Conservation (phyloP, 495 filamentous ascomycete genomes). For the Acidiella bohemica region DNA sequence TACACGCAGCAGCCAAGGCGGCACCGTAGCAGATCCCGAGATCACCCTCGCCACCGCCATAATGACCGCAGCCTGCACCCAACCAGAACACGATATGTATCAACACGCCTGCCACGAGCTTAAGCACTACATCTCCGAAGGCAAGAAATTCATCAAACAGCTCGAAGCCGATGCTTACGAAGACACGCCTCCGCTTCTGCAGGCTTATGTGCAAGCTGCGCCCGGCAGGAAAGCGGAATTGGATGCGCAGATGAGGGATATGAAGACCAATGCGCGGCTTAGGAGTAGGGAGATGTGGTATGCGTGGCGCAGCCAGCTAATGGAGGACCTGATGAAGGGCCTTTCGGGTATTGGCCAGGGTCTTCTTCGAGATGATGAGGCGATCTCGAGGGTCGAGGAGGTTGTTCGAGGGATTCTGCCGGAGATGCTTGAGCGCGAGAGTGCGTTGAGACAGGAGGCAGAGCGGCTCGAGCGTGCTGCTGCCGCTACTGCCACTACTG, state of each 20-base stretch:
- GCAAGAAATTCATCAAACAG: conserved; percentile 68
- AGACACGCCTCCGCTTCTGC: conserved; percentile 81
- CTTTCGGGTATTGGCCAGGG: conserved; percentile 59
- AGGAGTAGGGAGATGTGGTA: conserved; percentile 95
- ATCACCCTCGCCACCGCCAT: conserved; percentile 57
- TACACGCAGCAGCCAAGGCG: conserved; percentile 30
- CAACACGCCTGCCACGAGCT: conserved; percentile 91
- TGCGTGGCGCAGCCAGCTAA: conserved; percentile 86
- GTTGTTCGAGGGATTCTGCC: conserved; percentile 55
- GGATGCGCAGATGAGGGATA: conserved; percentile 94
- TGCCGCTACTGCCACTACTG: conserved; percentile 50
- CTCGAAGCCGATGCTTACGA: conserved; percentile 77
- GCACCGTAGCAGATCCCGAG: conserved; percentile 14
- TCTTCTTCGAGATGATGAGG: conserved; percentile 59
- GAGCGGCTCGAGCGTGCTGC: conserved; percentile 52
- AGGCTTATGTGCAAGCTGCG: conserved; percentile 77
- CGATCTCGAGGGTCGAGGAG: conserved; percentile 53
- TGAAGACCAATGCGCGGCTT: conserved; percentile 80
- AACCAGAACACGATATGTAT: conserved; percentile 85
- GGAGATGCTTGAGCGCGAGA: conserved; percentile 41
- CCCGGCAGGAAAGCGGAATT: conserved; percentile 72
- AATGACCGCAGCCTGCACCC: conserved; percentile 78
- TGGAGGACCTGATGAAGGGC: conserved; percentile 68
- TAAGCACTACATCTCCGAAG: conserved; percentile 88
- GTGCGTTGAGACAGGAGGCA: conserved; percentile 47